These are phyloP conservation scores for Pyrenopolyporus hunteri DNA, from an alignment of 495 filamentous ascomycete genomes.

Conservation along the genomic window DNA sequence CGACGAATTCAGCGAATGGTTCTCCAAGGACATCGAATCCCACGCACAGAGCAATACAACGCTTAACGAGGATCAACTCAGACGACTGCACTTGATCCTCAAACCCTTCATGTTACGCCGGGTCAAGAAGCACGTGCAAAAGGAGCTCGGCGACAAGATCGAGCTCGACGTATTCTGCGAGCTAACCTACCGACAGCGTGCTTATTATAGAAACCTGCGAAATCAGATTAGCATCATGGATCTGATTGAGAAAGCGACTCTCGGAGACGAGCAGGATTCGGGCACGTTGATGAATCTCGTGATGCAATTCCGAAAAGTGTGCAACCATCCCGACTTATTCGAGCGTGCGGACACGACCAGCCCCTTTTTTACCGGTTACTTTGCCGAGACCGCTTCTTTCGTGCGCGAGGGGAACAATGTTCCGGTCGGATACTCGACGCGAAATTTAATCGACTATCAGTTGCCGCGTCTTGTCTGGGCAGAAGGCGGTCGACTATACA, in stretches of 20 bases:
- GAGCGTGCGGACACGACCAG: slow-evolving; percentile 91
- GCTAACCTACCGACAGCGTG: slow-evolving; percentile 95
- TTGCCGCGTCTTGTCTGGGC: slow-evolving; percentile 80
- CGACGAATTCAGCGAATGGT: slow-evolving; percentile 99
- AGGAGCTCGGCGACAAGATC: slow-evolving; percentile 98
- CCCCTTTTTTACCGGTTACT: slow-evolving; percentile 79
- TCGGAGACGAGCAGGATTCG: slow-evolving; percentile 92
- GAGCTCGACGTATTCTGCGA: slow-evolving; percentile 96
- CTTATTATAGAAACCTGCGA: slow-evolving; percentile 85
- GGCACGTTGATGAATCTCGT: slow-evolving; percentile 98
- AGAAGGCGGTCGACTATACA: slow-evolving; percentile 74
- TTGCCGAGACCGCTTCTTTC: slow-evolving; percentile 94
- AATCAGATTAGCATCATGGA: slow-evolving; percentile 99
- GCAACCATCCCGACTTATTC: slow-evolving; percentile 97
- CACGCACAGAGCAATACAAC: slow-evolving; percentile 99
- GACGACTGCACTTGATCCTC: slow-evolving; percentile 96
- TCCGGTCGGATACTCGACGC: slow-evolving; percentile 83
- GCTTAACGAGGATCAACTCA: slow-evolving; percentile 95
- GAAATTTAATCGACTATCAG: slow-evolving; percentile 82
- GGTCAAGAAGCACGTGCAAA: slow-evolving; percentile 99
- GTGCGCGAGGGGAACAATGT: slow-evolving; percentile 83
- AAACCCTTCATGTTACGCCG: slow-evolving; percentile 99
- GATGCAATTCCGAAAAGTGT: slow-evolving; percentile 99
- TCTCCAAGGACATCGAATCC: slow-evolving; percentile 98
- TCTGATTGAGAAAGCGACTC: slow-evolving; percentile 93